Percentiles rank a stretch among this genome's conserved stretches.
These are phyloP conservation scores for Candida taoyuanica DNA, from an alignment of 805 yeast genomes.

Conservation along the genomic window DNA sequence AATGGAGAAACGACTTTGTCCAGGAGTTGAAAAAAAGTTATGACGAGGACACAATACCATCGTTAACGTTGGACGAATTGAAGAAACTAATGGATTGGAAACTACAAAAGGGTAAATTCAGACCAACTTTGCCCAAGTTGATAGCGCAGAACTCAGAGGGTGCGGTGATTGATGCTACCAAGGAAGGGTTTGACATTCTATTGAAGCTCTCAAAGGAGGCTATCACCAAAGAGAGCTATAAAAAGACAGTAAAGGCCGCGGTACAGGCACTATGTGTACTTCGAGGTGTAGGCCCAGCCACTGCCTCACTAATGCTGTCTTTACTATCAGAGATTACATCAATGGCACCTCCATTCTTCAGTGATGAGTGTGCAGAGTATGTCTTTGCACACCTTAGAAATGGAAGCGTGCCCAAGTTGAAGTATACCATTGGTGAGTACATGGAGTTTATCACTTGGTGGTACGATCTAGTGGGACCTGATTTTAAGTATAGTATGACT, in stretches of 20 bases:
- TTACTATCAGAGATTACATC: constrained; percentile 11
- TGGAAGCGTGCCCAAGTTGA: constrained; percentile 13
- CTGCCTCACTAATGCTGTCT: constrained; percentile 24
- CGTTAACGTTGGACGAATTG: constrained; percentile 19
- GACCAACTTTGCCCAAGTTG: constrained; percentile 23
- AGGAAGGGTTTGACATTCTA: constrained; percentile 13
- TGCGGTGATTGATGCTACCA: constrained; percentile 9
- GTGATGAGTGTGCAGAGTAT: constrained; percentile 24
- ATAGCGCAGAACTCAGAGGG: constrained; percentile 20
- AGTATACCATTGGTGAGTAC: constrained; percentile 22
- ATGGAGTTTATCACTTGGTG: constrained; percentile 14
- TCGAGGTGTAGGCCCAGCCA: constrained; percentile 28
- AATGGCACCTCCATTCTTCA: constrained; percentile 26
- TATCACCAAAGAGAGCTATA: constrained; percentile 10
- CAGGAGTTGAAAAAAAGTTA: constrained; percentile 7
- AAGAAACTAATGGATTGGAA: constrained; percentile 26
- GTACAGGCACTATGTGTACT: constrained; percentile 10
- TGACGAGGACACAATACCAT: constrained; percentile 1
- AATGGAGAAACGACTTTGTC: constrained; percentile 18
- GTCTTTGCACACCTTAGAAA: constrained; percentile 10
- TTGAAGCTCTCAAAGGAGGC: not conserved
- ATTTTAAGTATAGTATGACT: constrained; percentile 13
- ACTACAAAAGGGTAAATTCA: constrained; percentile 25
- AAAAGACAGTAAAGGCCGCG: constrained; percentile 9
- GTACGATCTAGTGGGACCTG: constrained; percentile 8